A percentile compares a stretch with the other conserved stretches of the same genome.
These are phyloP conservation scores for Vicia sativa DNA, from an alignment of 306 rosid genomes.

Conservation along the genomic window DNA sequence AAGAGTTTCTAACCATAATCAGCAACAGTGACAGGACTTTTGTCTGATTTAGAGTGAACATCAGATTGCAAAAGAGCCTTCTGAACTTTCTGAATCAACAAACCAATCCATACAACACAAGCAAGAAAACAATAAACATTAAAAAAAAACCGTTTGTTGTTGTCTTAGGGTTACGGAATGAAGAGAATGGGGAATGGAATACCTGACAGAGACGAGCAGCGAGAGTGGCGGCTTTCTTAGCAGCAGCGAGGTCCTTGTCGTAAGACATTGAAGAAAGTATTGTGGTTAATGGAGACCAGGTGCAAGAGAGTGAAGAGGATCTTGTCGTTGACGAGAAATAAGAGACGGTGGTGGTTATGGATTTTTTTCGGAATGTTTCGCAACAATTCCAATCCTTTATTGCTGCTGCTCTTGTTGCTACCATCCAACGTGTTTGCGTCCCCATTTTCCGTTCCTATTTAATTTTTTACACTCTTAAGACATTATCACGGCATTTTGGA, in stretches of 20 bases:
- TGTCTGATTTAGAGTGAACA: conserved; percentile 88
- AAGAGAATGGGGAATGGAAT: conserved; percentile 18
- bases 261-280: conserved; percentile 68
- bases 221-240: conserved; percentile 83
- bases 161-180: background rate
- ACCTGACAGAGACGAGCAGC: conserved; percentile 94
- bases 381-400: conserved; percentile 5
- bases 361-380: conserved; percentile 33
- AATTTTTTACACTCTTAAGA: too few relatives aligned
- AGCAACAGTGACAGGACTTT: conserved; percentile 95
- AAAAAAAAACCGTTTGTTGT: background rate
- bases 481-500: too few relatives aligned
- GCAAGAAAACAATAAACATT: background rate
- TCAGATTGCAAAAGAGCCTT: conserved; percentile 81
- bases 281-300: conserved; percentile 26
- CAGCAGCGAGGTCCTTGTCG: conserved; percentile 88
- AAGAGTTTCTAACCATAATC: conserved; percentile 64
- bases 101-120: conserved; percentile 6
- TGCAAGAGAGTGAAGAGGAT: conserved; percentile 8
- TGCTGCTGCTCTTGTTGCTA: background rate
- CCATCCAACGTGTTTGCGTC: background rate
- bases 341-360: background rate
- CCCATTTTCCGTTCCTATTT: background rate
- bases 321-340: background rate
- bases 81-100: conserved; percentile 77